Evolutionary conservation across 176 grass and related monocot species (phyloP), one percentile per base, ranked within the genome.

Genomic region (Ampelocalamus luodianensis): DNA sequence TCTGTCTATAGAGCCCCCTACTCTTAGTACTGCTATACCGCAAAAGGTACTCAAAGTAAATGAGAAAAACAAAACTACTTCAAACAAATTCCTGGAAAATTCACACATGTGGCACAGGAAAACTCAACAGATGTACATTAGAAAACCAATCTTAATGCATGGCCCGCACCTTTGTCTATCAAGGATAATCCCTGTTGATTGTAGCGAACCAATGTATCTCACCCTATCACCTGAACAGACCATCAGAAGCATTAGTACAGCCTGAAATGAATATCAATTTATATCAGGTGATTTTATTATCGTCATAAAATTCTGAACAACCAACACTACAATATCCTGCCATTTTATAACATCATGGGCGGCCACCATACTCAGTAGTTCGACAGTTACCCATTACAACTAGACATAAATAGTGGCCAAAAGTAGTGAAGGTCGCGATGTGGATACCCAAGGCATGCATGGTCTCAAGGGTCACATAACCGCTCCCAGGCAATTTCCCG

Each of bases 201-300:
- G 70, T 42, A 48, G 18, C 37, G 68, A 68, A 55, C 92, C 95
- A 6, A 95, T 83, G 82, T 92, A 98, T 87, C 89, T 92, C 85
- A 98, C 96, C 85, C 91, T 95, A 85, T 98, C 96, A 83, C 96
- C 96, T 98, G 72, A 78, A 90, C 59, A 79, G 88, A 84, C 42
- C 75, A 87, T 66, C 39, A 80, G 23, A 77, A 83, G 62, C 39
- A 87, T 89, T 72, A 55, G 8, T 65, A 67, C 63, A 79, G 70
- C 43, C 23, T 61, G 34, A 12, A 86, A 50, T 65, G 13, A 81
- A 74, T 76, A 82, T 50, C 22, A 27, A 82, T 40, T 34, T 83
- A 82, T 43, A 60, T 50, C 66, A 64, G 54, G 46, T 74, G 17
- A 66, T 76, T 63, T 72, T 67, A 77, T 76, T 80, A 43, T 83